Percentiles rank a stretch among this genome's conserved stretches.
phyloP scores from a whole-genome alignment of 768 basidiomycete genomes.

The Dentipellis fragilis region DNA sequence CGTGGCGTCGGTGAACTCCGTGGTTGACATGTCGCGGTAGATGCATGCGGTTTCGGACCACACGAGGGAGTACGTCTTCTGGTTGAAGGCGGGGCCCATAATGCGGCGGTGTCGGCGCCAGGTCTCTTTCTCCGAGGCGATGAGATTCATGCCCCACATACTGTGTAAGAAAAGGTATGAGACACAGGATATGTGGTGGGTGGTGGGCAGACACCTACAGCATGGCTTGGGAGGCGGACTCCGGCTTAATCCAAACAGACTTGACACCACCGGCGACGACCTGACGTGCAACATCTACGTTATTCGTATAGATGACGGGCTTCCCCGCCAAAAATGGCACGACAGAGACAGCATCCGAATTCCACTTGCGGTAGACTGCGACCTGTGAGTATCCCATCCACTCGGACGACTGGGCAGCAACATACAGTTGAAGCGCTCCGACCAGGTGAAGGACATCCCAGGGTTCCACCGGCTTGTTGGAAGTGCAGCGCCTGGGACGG shows the following conservation, averaged over 20 bases:
- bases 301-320: slow-evolving; percentile 5
- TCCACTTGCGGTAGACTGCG: slow-evolving; percentile 7
- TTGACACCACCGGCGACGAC: slow-evolving; percentile 8
- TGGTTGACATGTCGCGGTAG: slow-evolving; percentile 11
- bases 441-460: slow-evolving; percentile 27
- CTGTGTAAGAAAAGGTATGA: not conserved
- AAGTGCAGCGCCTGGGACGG: slow-evolving; percentile 23
- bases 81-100: slow-evolving; percentile 17
- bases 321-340: slow-evolving; percentile 8
- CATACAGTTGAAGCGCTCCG: slow-evolving; percentile 24
- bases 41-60: slow-evolving; percentile 13
- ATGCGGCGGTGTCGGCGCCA: slow-evolving; percentile 17
- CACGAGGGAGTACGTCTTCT: slow-evolving; percentile 12
- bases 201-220: not conserved
- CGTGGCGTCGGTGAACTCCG: slow-evolving; percentile 10
- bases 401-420: too few species aligned
- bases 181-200: too few species aligned
- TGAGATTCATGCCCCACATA: slow-evolving; percentile 12
- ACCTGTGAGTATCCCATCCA: not conserved
- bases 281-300: slow-evolving; percentile 12
- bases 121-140: slow-evolving; percentile 7
- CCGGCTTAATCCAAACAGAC: slow-evolving; percentile 11
- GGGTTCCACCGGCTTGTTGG: slow-evolving; percentile 33
- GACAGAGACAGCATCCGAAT: slow-evolving; percentile 5
- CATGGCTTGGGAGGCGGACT: not conserved